Evolutionary conservation across 768 basidiomycete species (phyloP), one percentile per base, ranked within the genome.

Genomic region (Phanerochaete carnosa): DNA sequence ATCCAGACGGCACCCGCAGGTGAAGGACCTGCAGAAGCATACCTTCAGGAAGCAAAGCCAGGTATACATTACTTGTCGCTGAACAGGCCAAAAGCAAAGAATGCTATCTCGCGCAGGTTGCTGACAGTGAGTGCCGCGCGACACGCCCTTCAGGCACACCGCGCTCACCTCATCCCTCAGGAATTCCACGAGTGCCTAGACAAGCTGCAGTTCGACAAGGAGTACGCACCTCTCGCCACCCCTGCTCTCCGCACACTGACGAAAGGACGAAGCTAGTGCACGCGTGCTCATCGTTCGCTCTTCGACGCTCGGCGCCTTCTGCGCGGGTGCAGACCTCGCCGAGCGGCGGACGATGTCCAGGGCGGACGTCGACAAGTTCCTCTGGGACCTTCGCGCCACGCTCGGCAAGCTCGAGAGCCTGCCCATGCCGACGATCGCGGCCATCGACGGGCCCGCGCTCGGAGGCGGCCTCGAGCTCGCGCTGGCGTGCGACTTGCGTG

Each of bases 391-490:
- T 25, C 84, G 95, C 29, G 76, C 78, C 39, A 82, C 91, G 9
- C 73, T 98, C 43, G 79, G 82, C 29, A 83, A 83, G 67, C 82
- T 98, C n/a, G 94, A 95, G 74, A 77, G 80, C 43, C 76, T 96
- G 33, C 89, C 90, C 5, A 83, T 95, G 77, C 95, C 95, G 3
- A 95, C 93, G 16, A 50, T 50, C 49, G 90, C 90, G 35, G 93
- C 94, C 4, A 90, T 98, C 45, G 95, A 97, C 70, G 95, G 95
- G 0, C 92, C 92, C 22, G 95, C 95, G 9, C 79, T 98, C 0
- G 95, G 95, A 11, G 95, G 95, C n/a, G 95, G 95, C 1, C 79
- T 95, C 29, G 95, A 98, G 73, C 73, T 97, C 60, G 82, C 88
- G 60, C 80, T 98, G 56, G 89, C 92, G 2, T 96, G 94, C 74